Percentiles rank a stretch among this genome's conserved stretches.
Evolutionary conservation across 148 eudicot species (phyloP).

Genomic region (Nepenthes mirabilis): DNA sequence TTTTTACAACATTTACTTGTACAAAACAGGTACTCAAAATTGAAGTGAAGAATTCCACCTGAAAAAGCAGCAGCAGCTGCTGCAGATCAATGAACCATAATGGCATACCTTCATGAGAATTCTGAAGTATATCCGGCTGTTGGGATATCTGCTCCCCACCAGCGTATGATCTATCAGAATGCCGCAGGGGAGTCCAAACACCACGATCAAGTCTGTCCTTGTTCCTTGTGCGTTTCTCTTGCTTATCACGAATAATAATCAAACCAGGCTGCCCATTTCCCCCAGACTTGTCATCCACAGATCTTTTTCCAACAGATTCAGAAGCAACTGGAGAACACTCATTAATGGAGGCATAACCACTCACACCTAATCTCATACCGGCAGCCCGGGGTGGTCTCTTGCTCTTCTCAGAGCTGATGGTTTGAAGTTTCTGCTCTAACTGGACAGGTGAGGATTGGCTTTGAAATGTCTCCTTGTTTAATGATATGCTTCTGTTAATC

Average conservation of each 20-base stretch:
- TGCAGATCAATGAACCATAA: neutral
- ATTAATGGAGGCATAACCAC: conserved; percentile 16
- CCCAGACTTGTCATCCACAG: conserved; percentile 37
- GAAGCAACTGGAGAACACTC: conserved; percentile 22
- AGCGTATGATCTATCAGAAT: conserved; percentile 55
- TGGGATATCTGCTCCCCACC: conserved; percentile 45
- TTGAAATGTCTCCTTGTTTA: conserved; percentile 51
- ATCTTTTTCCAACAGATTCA: conserved; percentile 24
- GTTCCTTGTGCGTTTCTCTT: conserved; percentile 65
- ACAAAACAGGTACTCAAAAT: too few relatives aligned
- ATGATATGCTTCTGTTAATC: conserved; percentile 68
- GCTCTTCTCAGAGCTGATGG: conserved; percentile 48
- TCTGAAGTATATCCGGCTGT: conserved; percentile 17
- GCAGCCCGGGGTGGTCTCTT: conserved; percentile 75
- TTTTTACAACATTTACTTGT: too few relatives aligned
- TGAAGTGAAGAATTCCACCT: neutral
- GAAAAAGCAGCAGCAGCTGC: neutral
- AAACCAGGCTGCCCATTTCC: conserved; percentile 32
- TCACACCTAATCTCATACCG: conserved; percentile 26
- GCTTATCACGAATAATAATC: conserved; percentile 44
- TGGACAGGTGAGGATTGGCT: conserved; percentile 32
- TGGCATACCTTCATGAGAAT: conserved; percentile 48
- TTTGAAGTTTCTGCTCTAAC: conserved; percentile 36
- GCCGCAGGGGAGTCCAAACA: conserved; percentile 82
- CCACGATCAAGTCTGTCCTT: conserved; percentile 94